phyloP scores from a whole-genome alignment of 306 rosid species.

The Acmispon strigosus region DNA sequence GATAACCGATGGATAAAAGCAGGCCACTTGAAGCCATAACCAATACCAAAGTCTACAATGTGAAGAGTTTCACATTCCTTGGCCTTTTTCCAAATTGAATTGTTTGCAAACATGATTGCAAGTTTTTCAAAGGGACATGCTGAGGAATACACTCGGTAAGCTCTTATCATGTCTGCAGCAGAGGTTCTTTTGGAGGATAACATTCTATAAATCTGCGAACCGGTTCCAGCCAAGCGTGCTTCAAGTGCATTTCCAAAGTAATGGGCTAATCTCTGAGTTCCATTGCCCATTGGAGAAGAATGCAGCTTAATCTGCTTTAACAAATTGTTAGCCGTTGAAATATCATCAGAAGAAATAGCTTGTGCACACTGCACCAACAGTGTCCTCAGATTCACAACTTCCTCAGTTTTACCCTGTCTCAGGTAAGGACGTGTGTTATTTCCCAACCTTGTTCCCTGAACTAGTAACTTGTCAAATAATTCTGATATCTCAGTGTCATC shows the following conservation, averaged over 20 bases:
- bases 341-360: slow-evolving; percentile 45
- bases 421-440: not conserved
- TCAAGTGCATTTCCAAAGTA: slow-evolving; percentile 56
- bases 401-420: slow-evolving; percentile 21
- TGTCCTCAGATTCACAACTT: slow-evolving; percentile 43
- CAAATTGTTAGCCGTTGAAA: slow-evolving; percentile 31
- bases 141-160: slow-evolving; percentile 27
- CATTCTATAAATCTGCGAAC: slow-evolving; percentile 28
- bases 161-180: slow-evolving; percentile 44
- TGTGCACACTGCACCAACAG: slow-evolving; percentile 50
- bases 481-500: slow-evolving; percentile 49
- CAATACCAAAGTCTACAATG: slow-evolving; percentile 58
- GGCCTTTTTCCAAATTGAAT: slow-evolving; percentile 21
- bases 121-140: slow-evolving; percentile 52
- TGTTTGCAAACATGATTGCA: slow-evolving; percentile 24
- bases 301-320: slow-evolving; percentile 51
- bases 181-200: slow-evolving; percentile 31
- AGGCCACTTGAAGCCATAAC: slow-evolving; percentile 79
- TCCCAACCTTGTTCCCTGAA: slow-evolving; percentile 1
- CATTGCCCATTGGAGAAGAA: slow-evolving; percentile 52
- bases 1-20: slow-evolving; percentile 38
- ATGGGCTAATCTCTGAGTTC: slow-evolving; percentile 51
- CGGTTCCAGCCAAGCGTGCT: slow-evolving; percentile 54
- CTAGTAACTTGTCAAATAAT: slow-evolving; percentile 44
- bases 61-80: slow-evolving; percentile 34